These are phyloP conservation scores for Odontarrhena argentea DNA, from an alignment of 345 rosid genomes.

Conservation along the genomic window DNA sequence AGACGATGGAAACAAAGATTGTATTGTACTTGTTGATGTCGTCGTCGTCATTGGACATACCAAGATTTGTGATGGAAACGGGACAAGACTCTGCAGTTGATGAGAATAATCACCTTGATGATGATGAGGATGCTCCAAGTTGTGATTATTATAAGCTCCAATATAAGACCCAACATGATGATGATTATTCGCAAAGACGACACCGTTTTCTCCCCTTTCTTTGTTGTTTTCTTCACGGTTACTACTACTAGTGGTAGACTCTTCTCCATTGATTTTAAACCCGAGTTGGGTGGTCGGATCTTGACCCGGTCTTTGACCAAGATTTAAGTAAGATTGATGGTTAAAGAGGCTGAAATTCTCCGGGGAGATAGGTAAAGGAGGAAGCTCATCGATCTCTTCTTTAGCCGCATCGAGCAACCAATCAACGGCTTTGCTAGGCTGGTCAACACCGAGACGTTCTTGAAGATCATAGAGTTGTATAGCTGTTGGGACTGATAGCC, in stretches of 20 bases:
- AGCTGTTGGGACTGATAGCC: slow-evolving; percentile 78
- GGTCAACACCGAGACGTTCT: slow-evolving; percentile 78
- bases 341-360: slow-evolving; percentile 44
- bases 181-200: slow-evolving; percentile 30
- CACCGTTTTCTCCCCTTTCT: slow-evolving; percentile 28
- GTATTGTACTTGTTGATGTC: slow-evolving; percentile 37
- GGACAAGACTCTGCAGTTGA: slow-evolving; percentile 47
- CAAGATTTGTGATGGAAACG: slow-evolving; percentile 59
- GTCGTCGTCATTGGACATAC: slow-evolving; percentile 45
- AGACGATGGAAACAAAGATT: slow-evolving; percentile 48
- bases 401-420: slow-evolving; percentile 77
- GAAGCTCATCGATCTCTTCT: slow-evolving; percentile 75
- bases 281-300: slow-evolving; percentile 48
- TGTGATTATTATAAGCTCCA: slow-evolving; percentile 27
- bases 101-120: slow-evolving; percentile 28
- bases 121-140: slow-evolving; percentile 49
- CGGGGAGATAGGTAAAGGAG: slow-evolving; percentile 64
- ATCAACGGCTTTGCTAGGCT: slow-evolving; percentile 81
- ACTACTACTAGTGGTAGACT: slow-evolving; percentile 39
- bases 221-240: slow-evolving; percentile 42
- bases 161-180: slow-evolving; percentile 36
- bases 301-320: slow-evolving; percentile 41
- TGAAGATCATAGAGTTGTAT: slow-evolving; percentile 88
- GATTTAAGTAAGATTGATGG: slow-evolving; percentile 37
- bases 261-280: slow-evolving; percentile 37